phyloP scores from a whole-genome alignment of 2,329 filamentous ascomycete genomes.

The Emergomyces africanus region DNA sequence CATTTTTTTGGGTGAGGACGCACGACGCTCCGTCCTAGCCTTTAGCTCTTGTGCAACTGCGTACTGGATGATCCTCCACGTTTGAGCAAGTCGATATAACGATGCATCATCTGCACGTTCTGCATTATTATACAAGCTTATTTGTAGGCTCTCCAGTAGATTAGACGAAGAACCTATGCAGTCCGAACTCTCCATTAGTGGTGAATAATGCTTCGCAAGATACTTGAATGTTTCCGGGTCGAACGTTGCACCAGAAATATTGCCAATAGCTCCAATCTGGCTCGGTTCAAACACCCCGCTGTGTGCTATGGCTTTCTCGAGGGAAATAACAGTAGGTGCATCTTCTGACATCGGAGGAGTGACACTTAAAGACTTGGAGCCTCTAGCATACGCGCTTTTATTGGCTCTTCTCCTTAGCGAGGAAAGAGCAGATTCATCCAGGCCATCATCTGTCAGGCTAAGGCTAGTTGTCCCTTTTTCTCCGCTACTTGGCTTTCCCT shows the following conservation, averaged over 20 bases:
- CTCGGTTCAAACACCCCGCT: conserved; percentile 27
- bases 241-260: conserved; percentile 34
- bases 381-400: conserved; percentile 33
- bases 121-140: conserved; percentile 42
- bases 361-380: conserved; percentile 40
- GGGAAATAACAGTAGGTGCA: conserved; percentile 34
- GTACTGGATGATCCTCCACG: conserved; percentile 45
- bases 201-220: conserved; percentile 32
- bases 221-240: conserved; percentile 30
- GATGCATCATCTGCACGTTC: conserved; percentile 39
- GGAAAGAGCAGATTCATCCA: conserved; percentile 44
- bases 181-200: conserved; percentile 21
- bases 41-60: conserved; percentile 39
- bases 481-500: conserved; percentile 32
- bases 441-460: conserved; percentile 44
- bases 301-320: conserved; percentile 38
- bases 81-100: conserved; percentile 41
- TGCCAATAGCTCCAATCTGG: conserved; percentile 39
- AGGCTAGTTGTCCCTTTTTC: conserved; percentile 34
- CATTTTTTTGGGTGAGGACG: conserved; percentile 6
- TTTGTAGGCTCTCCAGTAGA: conserved; percentile 22
- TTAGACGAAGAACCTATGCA: conserved; percentile 11
- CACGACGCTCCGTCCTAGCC: conserved; percentile 22
- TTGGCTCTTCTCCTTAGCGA: conserved; percentile 35
- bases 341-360: conserved; percentile 40